Base-by-base conservation (phyloP, 805 yeast species). In the Candida nonsorbophila region DNA sequence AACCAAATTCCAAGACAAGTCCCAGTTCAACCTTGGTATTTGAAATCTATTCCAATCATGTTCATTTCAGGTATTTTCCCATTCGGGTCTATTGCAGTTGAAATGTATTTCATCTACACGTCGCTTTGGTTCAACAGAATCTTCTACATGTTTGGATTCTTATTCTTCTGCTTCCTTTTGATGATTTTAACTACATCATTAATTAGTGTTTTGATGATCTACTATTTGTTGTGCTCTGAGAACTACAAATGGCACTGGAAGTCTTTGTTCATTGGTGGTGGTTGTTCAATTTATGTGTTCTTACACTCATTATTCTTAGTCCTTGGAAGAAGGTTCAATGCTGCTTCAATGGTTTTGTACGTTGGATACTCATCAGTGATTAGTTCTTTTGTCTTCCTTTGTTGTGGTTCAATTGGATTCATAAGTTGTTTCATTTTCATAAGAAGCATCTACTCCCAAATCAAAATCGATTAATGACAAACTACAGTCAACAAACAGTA, bases 221-320 rank as follows among this genome's bases (percentile, higher is more conserved):
- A 92, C 57, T 82, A 84, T 64, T 73, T 86, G 4, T 69, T 92
- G 41, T 85, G 95, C 51, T 66, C 85, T 28, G 98, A 92, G 53
- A 85, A 92, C 56, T 88, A 94, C 67, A 77, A 79, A 55, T 92
- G 98, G 98, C 97, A 90, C 52, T 92, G 98, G 98, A 78, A 88
- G 55, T 76, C 95, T 3, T 60, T 84, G 44, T 74, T 82, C 47
- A 73, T 86, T 36, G 84, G 95, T 16, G 97, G 95, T 24, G 94
- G 97, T 18, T 81, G 95, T 53, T 72, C 95, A 0, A 43, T 80
- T 30, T 92, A 90, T 53, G 80, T 88, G 23, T 85, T 87, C 58
- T 42, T 85, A 27, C 95, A 92, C 57, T 79, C 97, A 3, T 62
- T 87, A 35, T 63, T 82, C 41, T 71, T 90, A 47, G 72, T 86